Percentiles rank a stretch among this genome's conserved stretches.
Conservation (phyloP, 805 yeast species). For the Hermanozyma aechmeae region DNA sequence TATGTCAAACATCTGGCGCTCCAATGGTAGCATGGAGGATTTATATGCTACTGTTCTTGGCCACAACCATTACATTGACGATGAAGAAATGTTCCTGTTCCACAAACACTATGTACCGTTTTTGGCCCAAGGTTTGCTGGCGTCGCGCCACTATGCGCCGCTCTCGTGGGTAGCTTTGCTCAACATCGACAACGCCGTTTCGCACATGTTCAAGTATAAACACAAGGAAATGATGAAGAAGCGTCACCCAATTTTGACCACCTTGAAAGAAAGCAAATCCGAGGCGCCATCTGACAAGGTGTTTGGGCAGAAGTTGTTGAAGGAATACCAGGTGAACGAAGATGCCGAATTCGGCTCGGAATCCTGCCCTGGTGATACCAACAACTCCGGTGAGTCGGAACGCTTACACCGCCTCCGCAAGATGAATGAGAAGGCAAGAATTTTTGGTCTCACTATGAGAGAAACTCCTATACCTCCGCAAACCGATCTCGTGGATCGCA, state of each 20-base stretch:
- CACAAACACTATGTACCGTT: constrained; percentile 18
- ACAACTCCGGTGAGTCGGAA: too few species aligned
- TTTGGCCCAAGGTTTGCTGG: constrained; percentile 2
- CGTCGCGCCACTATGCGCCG: constrained; percentile 7
- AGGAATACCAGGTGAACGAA: constrained; percentile 4
- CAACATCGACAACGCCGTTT: constrained; percentile 9
- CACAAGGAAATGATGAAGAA: constrained; percentile 1
- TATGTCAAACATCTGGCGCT: constrained; percentile 3
- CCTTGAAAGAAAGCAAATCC: constrained; percentile 1
- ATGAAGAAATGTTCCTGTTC: constrained; percentile 24
- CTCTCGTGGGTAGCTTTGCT: constrained; percentile 9
- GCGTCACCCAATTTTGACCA: constrained; percentile 1
- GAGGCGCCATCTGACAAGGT: constrained; percentile 6
- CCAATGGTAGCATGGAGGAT: constrained; percentile 1
- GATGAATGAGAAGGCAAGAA: constrained; percentile 9
- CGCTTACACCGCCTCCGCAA: too few species aligned
- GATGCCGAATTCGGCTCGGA: too few species aligned
- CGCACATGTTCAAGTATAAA: constrained; percentile 11
- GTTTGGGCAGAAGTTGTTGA: constrained; percentile 4
- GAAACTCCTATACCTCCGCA: constrained; percentile 12
- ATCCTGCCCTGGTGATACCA: too few species aligned
- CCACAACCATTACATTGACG: constrained; percentile 8
- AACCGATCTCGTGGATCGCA: constrained; percentile 26
- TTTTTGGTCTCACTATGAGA: constrained; percentile 11
- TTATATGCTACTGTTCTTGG: constrained; percentile 5